Percentiles rank a stretch among this genome's conserved stretches.
Evolutionary conservation across 108 stramenopile species (phyloP).

Genomic region (Conticribra guillardii): DNA sequence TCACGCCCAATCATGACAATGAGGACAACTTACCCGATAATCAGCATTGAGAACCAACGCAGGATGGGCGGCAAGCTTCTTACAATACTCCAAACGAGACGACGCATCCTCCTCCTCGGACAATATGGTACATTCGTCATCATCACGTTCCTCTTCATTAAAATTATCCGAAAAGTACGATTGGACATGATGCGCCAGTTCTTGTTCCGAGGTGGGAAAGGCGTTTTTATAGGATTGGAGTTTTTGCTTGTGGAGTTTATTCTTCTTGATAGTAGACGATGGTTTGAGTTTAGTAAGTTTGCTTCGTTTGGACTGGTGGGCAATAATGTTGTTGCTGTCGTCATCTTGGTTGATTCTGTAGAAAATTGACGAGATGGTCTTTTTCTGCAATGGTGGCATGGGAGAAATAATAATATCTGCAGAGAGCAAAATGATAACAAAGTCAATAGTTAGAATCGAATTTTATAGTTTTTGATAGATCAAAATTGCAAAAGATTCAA

Average conservation of each 20-base stretch:
- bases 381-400: no score
- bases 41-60: constrained; percentile 87
- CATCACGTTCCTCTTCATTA: constrained; percentile 8
- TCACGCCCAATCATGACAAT: constrained; percentile 1
- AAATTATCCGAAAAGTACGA: constrained; percentile 27
- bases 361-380: neutral
- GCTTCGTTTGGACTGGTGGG: neutral
- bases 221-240: neutral
- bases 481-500: no score
- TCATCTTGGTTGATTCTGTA: neutral
- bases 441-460: no score
- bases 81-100: constrained; percentile 26
- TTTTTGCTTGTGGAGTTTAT: neutral
- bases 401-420: no score
- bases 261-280: neutral
- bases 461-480: no score
- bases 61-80: constrained; percentile 65
- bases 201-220: constrained; percentile 4
- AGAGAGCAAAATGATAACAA: no score
- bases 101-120: neutral
- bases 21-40: constrained; percentile 58
- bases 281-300: neutral
- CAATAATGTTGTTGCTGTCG: neutral
- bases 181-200: constrained; percentile 36
- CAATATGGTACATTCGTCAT: neutral